Conservation (phyloP, 495 filamentous ascomycete species). For the Aspergillus taichungensis region DNA sequence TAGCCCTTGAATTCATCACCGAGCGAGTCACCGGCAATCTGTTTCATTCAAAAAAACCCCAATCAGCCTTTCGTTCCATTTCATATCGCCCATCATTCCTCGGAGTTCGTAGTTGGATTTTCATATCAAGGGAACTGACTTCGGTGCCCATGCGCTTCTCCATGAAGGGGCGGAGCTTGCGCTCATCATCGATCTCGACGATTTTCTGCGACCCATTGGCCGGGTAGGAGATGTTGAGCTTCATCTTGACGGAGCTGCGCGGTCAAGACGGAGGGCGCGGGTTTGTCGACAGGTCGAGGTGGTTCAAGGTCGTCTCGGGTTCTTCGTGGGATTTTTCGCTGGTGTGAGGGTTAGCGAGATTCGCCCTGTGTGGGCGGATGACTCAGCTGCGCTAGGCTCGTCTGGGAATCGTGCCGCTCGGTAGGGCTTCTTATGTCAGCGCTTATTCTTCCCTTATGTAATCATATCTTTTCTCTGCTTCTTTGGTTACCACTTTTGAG, state of each 20-base stretch:
- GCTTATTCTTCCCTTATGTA: no score
- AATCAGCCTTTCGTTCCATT: slow-evolving; percentile 30
- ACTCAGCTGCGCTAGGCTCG: slow-evolving; percentile 17
- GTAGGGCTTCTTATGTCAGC: slow-evolving; percentile 26
- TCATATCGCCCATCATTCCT: slow-evolving; percentile 5
- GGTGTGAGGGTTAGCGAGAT: slow-evolving; percentile 26
- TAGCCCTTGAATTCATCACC: slow-evolving; percentile 99
- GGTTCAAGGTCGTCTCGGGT: slow-evolving; percentile 27
- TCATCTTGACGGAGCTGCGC: slow-evolving; percentile 56
- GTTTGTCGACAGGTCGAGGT: slow-evolving; percentile 40
- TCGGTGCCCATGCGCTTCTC: slow-evolving; percentile 95
- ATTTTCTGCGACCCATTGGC: slow-evolving; percentile 99
- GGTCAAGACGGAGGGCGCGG: slow-evolving; percentile 45
- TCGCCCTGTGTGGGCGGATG: slow-evolving; percentile 23
- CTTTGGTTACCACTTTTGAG: no score
- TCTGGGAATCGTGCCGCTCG: slow-evolving; percentile 5
- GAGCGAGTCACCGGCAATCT: slow-evolving; percentile 71
- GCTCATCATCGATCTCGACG: slow-evolving; percentile 97
- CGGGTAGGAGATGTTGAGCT: slow-evolving; percentile 97
- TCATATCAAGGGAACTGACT: slow-evolving; percentile 43
- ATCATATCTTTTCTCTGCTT: no score
- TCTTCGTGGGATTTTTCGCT: slow-evolving; percentile 19
- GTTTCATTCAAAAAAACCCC: slow-evolving; percentile 19
- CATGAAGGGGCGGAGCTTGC: slow-evolving; percentile 79
- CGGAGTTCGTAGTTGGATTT: slow-evolving; percentile 2